These are phyloP conservation scores for Alternaria incomplexa DNA, from an alignment of 2,329 filamentous ascomycete species.

Conservation along the genomic window DNA sequence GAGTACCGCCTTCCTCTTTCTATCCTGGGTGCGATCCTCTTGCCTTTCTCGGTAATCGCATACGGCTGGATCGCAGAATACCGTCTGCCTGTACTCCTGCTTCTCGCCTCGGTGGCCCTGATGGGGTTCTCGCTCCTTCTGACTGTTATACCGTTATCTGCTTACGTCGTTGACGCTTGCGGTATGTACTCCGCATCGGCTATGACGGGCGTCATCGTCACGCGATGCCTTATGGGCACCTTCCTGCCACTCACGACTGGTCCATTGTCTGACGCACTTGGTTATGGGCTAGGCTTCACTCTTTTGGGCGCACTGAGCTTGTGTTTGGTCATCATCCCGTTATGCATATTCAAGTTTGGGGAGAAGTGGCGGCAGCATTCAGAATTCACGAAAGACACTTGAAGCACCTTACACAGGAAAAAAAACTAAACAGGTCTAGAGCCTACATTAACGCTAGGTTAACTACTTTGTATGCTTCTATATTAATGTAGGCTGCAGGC, in stretches of 20 bases:
- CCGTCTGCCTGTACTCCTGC: slow-evolving; percentile 50
- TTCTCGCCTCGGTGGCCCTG: slow-evolving; percentile 55
- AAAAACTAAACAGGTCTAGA: not conserved
- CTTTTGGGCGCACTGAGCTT: slow-evolving; percentile 53
- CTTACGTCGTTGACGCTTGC: slow-evolving; percentile 65
- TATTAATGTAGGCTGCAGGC: not conserved
- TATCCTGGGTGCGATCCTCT: slow-evolving; percentile 54
- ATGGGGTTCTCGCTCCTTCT: slow-evolving; percentile 57
- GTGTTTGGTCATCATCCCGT: slow-evolving; percentile 58
- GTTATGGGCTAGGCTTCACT: slow-evolving; percentile 61
- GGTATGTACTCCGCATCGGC: slow-evolving; percentile 63
- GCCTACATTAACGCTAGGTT: not conserved
- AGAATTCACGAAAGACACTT: slow-evolving; percentile 52
- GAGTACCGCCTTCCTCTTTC: slow-evolving; percentile 63
- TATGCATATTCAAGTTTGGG: slow-evolving; percentile 60
- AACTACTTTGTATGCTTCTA: not conserved
- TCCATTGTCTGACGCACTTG: slow-evolving; percentile 57
- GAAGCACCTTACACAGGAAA: not conserved
- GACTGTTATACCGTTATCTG: slow-evolving; percentile 57
- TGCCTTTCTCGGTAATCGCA: slow-evolving; percentile 54
- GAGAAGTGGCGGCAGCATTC: slow-evolving; percentile 59
- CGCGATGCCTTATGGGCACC: slow-evolving; percentile 62
- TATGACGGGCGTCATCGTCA: slow-evolving; percentile 63
- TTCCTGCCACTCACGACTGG: slow-evolving; percentile 61
- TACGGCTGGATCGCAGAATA: slow-evolving; percentile 62